Evolutionary conservation across 2,329 filamentous ascomycete genomes (phyloP).

Genomic region (Magnaporthiopsis incrustans): DNA sequence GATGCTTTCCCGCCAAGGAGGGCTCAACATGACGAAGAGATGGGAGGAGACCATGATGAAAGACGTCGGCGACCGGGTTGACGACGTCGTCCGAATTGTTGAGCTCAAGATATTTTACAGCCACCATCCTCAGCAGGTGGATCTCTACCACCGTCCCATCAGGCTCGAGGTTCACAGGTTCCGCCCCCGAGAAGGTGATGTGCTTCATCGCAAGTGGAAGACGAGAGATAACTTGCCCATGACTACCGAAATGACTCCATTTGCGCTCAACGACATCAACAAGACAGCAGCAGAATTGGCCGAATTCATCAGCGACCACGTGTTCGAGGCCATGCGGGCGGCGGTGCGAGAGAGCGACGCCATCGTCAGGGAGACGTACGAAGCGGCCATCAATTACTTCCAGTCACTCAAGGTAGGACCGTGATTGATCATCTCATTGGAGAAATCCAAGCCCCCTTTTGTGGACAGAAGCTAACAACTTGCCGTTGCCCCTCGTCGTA

Average conservation of each 20-base stretch:
- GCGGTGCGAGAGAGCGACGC: conserved; percentile 16
- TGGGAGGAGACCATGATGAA: conserved; percentile 32
- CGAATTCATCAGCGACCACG: conserved; percentile 26
- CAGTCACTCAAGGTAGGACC: conserved; percentile 10
- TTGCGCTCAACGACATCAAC: conserved; percentile 31
- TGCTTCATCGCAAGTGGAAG: conserved; percentile 30
- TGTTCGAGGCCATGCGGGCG: conserved; percentile 20
- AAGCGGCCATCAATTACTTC: conserved; percentile 18
- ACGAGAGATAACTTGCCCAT: conserved; percentile 16
- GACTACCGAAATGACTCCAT: conserved; percentile 25
- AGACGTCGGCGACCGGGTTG: conserved; percentile 29
- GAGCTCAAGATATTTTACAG: conserved; percentile 22
- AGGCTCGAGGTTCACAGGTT: conserved; percentile 34
- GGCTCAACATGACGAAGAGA: conserved; percentile 34
- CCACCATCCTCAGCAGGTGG: conserved; percentile 20
- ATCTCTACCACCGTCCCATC: conserved; percentile 28
- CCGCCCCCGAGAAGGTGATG: conserved; percentile 26
- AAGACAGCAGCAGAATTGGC: conserved; percentile 25
- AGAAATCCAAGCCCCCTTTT: not conserved
- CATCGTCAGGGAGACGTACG: conserved; percentile 23
- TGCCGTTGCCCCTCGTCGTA: not conserved
- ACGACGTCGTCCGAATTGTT: conserved; percentile 23
- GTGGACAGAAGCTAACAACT: not conserved
- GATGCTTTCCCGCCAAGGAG: conserved; percentile 32
- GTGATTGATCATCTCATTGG: not conserved